phyloP scores from a whole-genome alignment of 768 basidiomycete species.

The Boletus barrowsii region DNA sequence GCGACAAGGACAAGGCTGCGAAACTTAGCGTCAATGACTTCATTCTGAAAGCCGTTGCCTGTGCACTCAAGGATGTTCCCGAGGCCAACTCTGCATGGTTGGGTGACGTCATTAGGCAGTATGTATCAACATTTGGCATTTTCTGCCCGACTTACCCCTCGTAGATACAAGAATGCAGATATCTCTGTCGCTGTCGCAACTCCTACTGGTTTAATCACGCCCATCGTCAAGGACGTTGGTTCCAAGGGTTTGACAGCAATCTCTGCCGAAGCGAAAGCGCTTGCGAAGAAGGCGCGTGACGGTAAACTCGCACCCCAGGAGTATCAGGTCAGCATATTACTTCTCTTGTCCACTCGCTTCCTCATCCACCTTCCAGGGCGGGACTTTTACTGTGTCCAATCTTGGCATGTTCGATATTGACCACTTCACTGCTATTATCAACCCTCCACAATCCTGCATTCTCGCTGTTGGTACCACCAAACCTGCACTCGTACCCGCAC shows the following conservation, averaged over 20 bases:
- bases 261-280: slow-evolving; percentile 85
- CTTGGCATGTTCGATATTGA: slow-evolving; percentile 96
- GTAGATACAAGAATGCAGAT: slow-evolving; percentile 92
- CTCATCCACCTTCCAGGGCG: slow-evolving; percentile 55
- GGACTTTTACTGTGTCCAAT: slow-evolving; percentile 98
- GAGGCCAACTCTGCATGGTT: slow-evolving; percentile 98
- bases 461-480: slow-evolving; percentile 89
- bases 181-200: slow-evolving; percentile 97
- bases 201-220: slow-evolving; percentile 93
- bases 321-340: slow-evolving; percentile 71
- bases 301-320: slow-evolving; percentile 93
- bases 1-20: slow-evolving; percentile 82
- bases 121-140: slow-evolving; percentile 30
- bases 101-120: slow-evolving; percentile 94
- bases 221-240: slow-evolving; percentile 92
- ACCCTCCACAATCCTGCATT: slow-evolving; percentile 97
- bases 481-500: slow-evolving; percentile 82
- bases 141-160: background rate
- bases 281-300: slow-evolving; percentile 95
- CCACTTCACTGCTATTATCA: slow-evolving; percentile 99
- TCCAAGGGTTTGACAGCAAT: slow-evolving; percentile 91
- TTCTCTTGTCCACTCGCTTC: background rate
- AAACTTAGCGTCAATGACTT: slow-evolving; percentile 99
- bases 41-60: slow-evolving; percentile 89
- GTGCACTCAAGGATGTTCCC: slow-evolving; percentile 91